These are phyloP conservation scores for Xerophyta viscosa DNA, from an alignment of 106 monocot species.

Conservation along the genomic window DNA sequence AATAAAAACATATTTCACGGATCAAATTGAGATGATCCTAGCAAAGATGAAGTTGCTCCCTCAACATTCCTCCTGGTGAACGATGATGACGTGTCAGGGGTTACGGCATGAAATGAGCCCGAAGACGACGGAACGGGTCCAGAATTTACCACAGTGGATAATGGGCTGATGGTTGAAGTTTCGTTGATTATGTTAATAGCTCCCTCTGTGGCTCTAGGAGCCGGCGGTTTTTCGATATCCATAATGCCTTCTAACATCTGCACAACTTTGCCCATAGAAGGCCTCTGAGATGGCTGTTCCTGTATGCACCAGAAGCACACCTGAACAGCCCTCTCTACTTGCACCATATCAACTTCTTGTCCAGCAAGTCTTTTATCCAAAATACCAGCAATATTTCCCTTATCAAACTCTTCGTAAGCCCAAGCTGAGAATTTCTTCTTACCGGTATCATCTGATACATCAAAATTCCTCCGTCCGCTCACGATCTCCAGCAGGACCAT, in stretches of 20 bases:
- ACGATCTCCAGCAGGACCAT: conserved; percentile 85
- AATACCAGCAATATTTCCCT: conserved; percentile 41
- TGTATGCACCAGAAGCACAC: conserved; percentile 93
- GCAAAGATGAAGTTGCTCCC: conserved; percentile 21
- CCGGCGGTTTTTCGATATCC: conserved; percentile 64
- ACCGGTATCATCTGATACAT: conserved; percentile 62
- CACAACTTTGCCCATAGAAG: conserved; percentile 78
- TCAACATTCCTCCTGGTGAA: conserved; percentile 2
- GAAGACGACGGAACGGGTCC: conserved; percentile 10
- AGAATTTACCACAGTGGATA: conserved; percentile 14
- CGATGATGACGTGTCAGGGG: background rate
- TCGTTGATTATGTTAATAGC: conserved; percentile 12
- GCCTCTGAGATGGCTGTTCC: conserved; percentile 82
- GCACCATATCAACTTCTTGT: conserved; percentile 56
- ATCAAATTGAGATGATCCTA: conserved; percentile 1
- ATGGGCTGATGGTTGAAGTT: conserved; percentile 3
- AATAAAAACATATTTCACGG: no score
- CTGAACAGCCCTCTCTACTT: conserved; percentile 42
- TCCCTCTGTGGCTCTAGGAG: conserved; percentile 40
- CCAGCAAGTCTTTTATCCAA: conserved; percentile 43
- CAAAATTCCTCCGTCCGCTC: conserved; percentile 72
- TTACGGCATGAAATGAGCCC: background rate
- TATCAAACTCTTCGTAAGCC: conserved; percentile 81
- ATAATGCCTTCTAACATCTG: conserved; percentile 92
- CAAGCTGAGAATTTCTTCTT: conserved; percentile 69